Conservation (phyloP, 495 filamentous ascomycete genomes). For the Neurospora sp. region DNA sequence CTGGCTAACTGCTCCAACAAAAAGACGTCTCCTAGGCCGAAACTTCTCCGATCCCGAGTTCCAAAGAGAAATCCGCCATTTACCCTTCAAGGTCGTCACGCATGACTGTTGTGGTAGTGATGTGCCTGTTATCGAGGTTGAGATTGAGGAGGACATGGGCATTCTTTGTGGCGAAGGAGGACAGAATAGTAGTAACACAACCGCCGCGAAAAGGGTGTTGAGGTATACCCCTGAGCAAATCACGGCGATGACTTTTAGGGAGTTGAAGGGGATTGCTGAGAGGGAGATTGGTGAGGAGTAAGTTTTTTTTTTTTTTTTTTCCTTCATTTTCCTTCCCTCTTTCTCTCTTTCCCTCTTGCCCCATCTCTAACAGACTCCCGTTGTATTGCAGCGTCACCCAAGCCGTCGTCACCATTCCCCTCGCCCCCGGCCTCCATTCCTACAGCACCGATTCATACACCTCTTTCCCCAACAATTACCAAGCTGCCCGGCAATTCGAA, state of each 20-base stretch:
- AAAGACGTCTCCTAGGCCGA: conserved; percentile 78
- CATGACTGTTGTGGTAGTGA: conserved; percentile 28
- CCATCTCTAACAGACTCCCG: neutral
- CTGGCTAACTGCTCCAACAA: too few relatives aligned
- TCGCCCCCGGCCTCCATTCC: conserved; percentile 17
- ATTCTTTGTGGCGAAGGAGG: too few relatives aligned
- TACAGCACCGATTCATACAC: neutral
- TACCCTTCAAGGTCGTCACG: conserved; percentile 75
- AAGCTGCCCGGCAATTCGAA: conserved; percentile 66
- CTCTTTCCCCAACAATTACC: neutral
- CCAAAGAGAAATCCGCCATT: conserved; percentile 70
- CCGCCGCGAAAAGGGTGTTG: neutral
- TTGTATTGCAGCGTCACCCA: conserved; percentile 55
- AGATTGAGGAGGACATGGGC: too few relatives aligned
- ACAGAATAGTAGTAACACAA: too few relatives aligned
- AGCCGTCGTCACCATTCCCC: conserved; percentile 89
- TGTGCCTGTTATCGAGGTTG: conserved; percentile 67
- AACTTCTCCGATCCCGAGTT: conserved; percentile 74
- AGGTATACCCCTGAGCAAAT: conserved; percentile 74
- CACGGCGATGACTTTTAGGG: conserved; percentile 72
- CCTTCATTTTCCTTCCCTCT: neutral
- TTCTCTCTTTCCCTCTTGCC: neutral
- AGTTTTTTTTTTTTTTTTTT: neutral
- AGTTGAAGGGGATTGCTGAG: conserved; percentile 95
- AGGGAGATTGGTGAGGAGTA: conserved; percentile 69